Base-by-base conservation (phyloP, 306 rosid genomes). In the Dryas octopetala region DNA sequence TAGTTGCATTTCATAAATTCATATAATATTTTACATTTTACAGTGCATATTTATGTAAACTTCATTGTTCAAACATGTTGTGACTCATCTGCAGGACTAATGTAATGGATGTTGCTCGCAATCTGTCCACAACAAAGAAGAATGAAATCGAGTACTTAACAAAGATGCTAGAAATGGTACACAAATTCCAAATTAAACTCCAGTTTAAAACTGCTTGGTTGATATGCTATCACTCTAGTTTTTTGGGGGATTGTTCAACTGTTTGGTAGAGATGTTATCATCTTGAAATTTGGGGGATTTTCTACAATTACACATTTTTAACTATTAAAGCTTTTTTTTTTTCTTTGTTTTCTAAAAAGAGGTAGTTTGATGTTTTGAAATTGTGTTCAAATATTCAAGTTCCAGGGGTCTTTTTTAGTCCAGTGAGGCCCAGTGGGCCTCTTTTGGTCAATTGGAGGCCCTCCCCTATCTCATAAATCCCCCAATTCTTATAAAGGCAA, bases 91-190 rank as follows among this genome's bases (percentile, higher is more conserved):
- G 94, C 91, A 91, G 98, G 95, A 87, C 84, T 74, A 88, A 83
- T 80, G 81, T 90, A 67, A 74, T 57, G 81, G 93, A 88, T 81
- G 87, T 80, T 52, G 83, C 86, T 78, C 78, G 79, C 45, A 79
- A 77, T 82, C 86, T 91, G 74, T 84, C 82, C 50, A 17, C 78
- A 19, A 76, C 77, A 64, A 88, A 84, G 79, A 89, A 86, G 86
- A 73, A 86, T 23, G 96, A 94, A 87, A 83, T 94, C 79, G 88
- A 88, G 72, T 79, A 77, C 74, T 80, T 91, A 87, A 87, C 11
- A 79, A 79, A 55, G 47, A 80, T 83, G 88, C 83, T 88, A 66
- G 81, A 86, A 83, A 71, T 41, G 93, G 98, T 94, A 79, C 43
- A 79, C 66, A n/a, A 64, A 32, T 76, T n/a, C 45, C 23, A 72